These are phyloP conservation scores for Austroboletus novae-zelandiae DNA, from an alignment of 1,284 basidiomycete species.

Conservation along the genomic window DNA sequence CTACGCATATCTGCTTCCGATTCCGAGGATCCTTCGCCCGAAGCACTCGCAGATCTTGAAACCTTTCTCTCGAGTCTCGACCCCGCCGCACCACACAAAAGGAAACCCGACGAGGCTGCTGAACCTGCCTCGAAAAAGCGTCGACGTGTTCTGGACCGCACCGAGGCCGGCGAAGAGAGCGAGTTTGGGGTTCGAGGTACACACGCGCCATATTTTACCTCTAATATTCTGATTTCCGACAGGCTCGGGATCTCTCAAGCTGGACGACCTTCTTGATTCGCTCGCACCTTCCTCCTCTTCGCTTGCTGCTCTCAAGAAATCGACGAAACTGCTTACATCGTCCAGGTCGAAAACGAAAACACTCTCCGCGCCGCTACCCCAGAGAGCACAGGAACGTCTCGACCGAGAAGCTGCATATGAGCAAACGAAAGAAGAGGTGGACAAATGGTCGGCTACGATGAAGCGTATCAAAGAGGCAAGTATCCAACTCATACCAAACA, in stretches of 20 bases:
- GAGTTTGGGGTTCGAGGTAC: constrained; percentile 64
- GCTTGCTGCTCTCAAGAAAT: constrained; percentile 65
- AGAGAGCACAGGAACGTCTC: constrained; percentile 83
- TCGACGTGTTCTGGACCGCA: constrained; percentile 65
- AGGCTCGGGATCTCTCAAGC: constrained; percentile 55
- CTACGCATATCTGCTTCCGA: constrained; percentile 53
- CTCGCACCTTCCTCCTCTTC: constrained; percentile 57
- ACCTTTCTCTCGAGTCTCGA: constrained; percentile 73
- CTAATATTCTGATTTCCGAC: background rate
- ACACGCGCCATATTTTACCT: constrained; percentile 1
- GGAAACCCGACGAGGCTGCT: constrained; percentile 51
- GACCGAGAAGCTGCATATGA: constrained; percentile 95
- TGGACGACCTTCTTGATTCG: constrained; percentile 77
- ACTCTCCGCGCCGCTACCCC: constrained; percentile 83
- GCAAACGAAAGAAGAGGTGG: constrained; percentile 87
- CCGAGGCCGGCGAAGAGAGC: constrained; percentile 73
- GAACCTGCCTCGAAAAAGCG: constrained; percentile 48
- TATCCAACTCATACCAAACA: background rate
- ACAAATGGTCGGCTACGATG: constrained; percentile 94
- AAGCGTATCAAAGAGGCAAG: constrained; percentile 77
- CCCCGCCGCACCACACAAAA: constrained; percentile 57
- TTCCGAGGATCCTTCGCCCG: constrained; percentile 54
- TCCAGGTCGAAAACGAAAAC: constrained; percentile 44
- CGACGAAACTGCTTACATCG: constrained; percentile 56
- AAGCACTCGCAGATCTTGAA: constrained; percentile 65